phyloP scores from a whole-genome alignment of 2,329 filamentous ascomycete genomes.

The Capronia coronata region DNA sequence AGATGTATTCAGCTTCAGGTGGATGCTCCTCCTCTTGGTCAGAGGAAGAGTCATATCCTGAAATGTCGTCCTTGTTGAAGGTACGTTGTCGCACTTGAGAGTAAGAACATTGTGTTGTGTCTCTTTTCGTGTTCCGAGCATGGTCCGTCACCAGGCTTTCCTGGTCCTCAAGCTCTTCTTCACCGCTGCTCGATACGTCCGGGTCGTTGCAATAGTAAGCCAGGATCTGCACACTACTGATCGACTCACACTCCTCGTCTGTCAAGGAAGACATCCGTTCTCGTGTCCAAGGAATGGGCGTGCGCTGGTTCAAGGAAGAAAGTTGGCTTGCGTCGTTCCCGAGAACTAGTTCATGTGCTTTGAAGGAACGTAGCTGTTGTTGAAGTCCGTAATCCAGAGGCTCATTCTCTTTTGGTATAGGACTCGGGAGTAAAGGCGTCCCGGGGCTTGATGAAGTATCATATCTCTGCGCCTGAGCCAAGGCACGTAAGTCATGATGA shows the following conservation, averaged over 20 bases:
- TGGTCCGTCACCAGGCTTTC: too few relatives aligned
- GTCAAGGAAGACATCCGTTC: neutral
- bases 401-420: slow-evolving; percentile 4
- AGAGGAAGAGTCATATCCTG: neutral
- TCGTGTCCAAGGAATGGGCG: too few relatives aligned
- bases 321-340: neutral
- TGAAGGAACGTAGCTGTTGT: neutral
- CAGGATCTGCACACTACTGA: slow-evolving; percentile 23
- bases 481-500: slow-evolving; percentile 16
- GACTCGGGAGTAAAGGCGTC: slow-evolving; percentile 19
- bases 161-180: neutral
- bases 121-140: too few relatives aligned
- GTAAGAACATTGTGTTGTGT: too few relatives aligned
- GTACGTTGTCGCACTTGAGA: neutral
- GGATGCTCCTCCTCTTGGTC: neutral
- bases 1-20: neutral
- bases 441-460: slow-evolving; percentile 1
- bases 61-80: neutral
- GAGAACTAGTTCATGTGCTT: neutral
- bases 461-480: slow-evolving; percentile 7
- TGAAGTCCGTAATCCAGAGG: neutral
- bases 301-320: too few relatives aligned
- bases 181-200: neutral
- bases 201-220: slow-evolving; percentile 21
- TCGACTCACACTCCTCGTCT: slow-evolving; percentile 9